A percentile compares a stretch with the other conserved stretches of the same genome.
phyloP scores from a whole-genome alignment of 2,329 filamentous ascomycete genomes.

The Cytospora leucostoma region DNA sequence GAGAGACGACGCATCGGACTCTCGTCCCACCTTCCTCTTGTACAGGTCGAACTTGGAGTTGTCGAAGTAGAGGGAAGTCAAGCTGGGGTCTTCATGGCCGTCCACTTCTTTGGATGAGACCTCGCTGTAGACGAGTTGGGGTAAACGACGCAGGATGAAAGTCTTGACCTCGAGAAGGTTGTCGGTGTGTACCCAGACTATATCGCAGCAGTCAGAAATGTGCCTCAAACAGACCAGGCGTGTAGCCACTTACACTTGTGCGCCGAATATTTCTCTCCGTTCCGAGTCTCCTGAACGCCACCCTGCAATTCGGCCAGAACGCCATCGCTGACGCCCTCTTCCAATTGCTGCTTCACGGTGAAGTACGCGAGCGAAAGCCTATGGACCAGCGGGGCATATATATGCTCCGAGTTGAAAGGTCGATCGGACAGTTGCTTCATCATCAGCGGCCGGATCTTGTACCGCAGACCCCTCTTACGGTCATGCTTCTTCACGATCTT shows the following conservation, averaged over 20 bases:
- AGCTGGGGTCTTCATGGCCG: slow-evolving; percentile 78
- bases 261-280: slow-evolving; percentile 75
- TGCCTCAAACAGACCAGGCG: not conserved
- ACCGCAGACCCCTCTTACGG: slow-evolving; percentile 81
- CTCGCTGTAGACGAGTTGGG: slow-evolving; percentile 90
- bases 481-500: slow-evolving; percentile 99
- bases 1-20: slow-evolving; percentile 76
- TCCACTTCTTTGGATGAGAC: slow-evolving; percentile 82
- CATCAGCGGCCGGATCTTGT: slow-evolving; percentile 88
- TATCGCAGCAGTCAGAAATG: slow-evolving; percentile 35
- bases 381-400: slow-evolving; percentile 87
- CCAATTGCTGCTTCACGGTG: slow-evolving; percentile 82
- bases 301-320: slow-evolving; percentile 26
- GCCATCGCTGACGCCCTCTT: slow-evolving; percentile 47
- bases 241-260: slow-evolving; percentile 70
- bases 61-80: slow-evolving; percentile 97
- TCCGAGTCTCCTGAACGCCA: slow-evolving; percentile 50
- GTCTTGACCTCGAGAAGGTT: slow-evolving; percentile 98
- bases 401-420: slow-evolving; percentile 89
- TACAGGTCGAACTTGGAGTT: slow-evolving; percentile 85
- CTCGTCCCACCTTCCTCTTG: slow-evolving; percentile 76
- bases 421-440: slow-evolving; percentile 85
- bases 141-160: slow-evolving; percentile 84
- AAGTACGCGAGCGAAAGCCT: slow-evolving; percentile 95
- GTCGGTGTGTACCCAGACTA: slow-evolving; percentile 93